These are phyloP conservation scores for Fusarium chlamydosporum DNA, from an alignment of 2,329 filamentous ascomycete species.

Conservation along the genomic window DNA sequence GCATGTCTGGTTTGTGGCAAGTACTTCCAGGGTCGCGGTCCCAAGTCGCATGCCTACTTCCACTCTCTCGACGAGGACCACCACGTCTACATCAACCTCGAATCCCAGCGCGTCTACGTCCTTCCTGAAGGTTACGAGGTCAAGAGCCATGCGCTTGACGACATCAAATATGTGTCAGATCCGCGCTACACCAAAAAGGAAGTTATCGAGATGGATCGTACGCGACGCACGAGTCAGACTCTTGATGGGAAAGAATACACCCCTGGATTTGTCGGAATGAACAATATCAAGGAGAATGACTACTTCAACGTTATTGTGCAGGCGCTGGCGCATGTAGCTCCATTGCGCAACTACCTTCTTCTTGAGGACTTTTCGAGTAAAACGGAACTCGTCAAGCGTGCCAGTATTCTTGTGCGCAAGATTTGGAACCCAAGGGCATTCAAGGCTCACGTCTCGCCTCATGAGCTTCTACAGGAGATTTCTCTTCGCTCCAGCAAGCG, in stretches of 20 bases:
- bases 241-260: slow-evolving; percentile 87
- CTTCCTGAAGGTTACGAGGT: slow-evolving; percentile 98
- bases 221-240: slow-evolving; percentile 75
- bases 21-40: slow-evolving; percentile 94
- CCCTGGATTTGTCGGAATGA: slow-evolving; percentile 97
- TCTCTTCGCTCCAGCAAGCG: slow-evolving; percentile 90
- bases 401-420: slow-evolving; percentile 91
- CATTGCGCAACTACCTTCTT: slow-evolving; percentile 91
- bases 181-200: slow-evolving; percentile 86
- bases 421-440: slow-evolving; percentile 98
- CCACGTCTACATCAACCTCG: slow-evolving; percentile 98
- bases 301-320: slow-evolving; percentile 97
- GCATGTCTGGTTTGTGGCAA: slow-evolving; percentile 97
- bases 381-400: slow-evolving; percentile 86
- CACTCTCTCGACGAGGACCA: slow-evolving; percentile 95
- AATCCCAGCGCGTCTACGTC: slow-evolving; percentile 90
- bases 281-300: slow-evolving; percentile 99
- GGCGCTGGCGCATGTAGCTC: slow-evolving; percentile 88
- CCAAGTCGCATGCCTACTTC: slow-evolving; percentile 96
- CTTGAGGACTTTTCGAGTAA: slow-evolving; percentile 82
- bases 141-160: slow-evolving; percentile 91
- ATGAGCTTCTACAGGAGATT: slow-evolving; percentile 96
- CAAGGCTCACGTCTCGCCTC: slow-evolving; percentile 95
- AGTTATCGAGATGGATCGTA: slow-evolving; percentile 82
- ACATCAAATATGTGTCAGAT: slow-evolving; percentile 98